phyloP scores from a whole-genome alignment of 306 rosid genomes.

The Rubus idaeus region DNA sequence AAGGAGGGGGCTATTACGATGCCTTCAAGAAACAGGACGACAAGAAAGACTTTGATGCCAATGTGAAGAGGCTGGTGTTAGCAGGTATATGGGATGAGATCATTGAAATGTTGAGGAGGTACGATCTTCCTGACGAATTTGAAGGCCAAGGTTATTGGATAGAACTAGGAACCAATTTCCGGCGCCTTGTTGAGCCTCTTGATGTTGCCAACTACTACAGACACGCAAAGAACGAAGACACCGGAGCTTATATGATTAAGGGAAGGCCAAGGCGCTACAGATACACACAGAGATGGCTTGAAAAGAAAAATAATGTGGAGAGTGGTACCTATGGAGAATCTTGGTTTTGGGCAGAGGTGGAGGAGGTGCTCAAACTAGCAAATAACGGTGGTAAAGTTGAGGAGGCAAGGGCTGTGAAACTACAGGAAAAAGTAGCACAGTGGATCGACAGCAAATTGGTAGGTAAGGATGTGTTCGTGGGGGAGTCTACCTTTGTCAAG shows the following conservation, averaged over 20 bases:
- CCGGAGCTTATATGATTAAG: conserved; percentile 48
- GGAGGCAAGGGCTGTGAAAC: not conserved
- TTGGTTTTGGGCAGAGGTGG: conserved; percentile 67
- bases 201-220: conserved; percentile 83
- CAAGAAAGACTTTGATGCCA: conserved; percentile 59
- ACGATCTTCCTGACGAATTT: conserved; percentile 73
- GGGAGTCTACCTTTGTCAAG: conserved; percentile 41
- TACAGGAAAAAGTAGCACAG: conserved; percentile 27
- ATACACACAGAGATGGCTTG: conserved; percentile 66
- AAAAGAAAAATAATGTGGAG: conserved; percentile 25
- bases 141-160: conserved; percentile 57
- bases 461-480: conserved; percentile 40
- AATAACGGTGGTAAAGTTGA: not conserved
- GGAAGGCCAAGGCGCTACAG: conserved; percentile 68
- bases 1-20: conserved; percentile 47
- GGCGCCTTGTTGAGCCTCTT: conserved; percentile 71
- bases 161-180: conserved; percentile 44
- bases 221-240: conserved; percentile 58
- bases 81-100: conserved; percentile 80
- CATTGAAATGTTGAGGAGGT: conserved; percentile 56
- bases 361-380: conserved; percentile 49
- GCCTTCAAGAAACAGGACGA: conserved; percentile 65
- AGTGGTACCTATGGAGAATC: conserved; percentile 47
- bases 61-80: conserved; percentile 59
- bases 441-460: conserved; percentile 34